A percentile compares a stretch with the other conserved stretches of the same genome.
These are phyloP conservation scores for Eragrostis curvula DNA, from an alignment of 176 grass and related monocot species.

Conservation along the genomic window DNA sequence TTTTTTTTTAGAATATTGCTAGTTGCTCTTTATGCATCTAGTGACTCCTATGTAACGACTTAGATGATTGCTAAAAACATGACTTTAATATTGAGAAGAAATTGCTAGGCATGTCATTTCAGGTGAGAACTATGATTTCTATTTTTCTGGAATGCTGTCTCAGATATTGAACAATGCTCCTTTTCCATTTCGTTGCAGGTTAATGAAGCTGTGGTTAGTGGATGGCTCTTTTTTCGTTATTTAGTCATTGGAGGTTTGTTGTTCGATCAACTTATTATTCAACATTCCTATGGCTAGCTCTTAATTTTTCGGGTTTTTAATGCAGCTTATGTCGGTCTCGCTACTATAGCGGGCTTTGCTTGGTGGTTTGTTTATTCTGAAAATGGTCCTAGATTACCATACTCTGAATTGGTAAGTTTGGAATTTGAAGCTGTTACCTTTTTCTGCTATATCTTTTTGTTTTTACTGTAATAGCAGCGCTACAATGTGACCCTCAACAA, in stretches of 20 bases:
- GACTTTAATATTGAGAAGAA: conserved; percentile 20
- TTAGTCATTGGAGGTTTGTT: conserved; percentile 92
- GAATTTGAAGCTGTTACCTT: not conserved
- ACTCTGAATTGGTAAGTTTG: conserved; percentile 86
- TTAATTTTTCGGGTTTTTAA: conserved; percentile 9
- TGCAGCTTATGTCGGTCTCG: conserved; percentile 99
- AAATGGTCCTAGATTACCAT: conserved; percentile 85
- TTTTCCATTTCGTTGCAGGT: conserved; percentile 58
- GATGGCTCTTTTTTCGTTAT: conserved; percentile 99
- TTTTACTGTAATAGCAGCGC: conserved; percentile 19
- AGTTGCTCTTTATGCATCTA: not conserved
- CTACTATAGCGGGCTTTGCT: conserved; percentile 92
- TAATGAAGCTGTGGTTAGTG: conserved; percentile 96
- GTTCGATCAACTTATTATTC: conserved; percentile 21
- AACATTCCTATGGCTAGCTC: conserved; percentile 13
- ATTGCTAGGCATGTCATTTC: conserved; percentile 4
- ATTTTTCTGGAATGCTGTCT: conserved; percentile 9
- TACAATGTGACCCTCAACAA: not conserved
- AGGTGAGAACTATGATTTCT: conserved; percentile 10
- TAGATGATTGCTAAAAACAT: conserved; percentile 20
- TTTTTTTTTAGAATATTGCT: not conserved
- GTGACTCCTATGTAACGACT: not conserved
- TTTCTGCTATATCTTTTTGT: conserved; percentile 11
- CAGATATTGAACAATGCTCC: conserved; percentile 13
- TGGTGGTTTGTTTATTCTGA: conserved; percentile 99